phyloP scores from a whole-genome alignment of 1,284 basidiomycete genomes.

The Leccinum glutinopallens region DNA sequence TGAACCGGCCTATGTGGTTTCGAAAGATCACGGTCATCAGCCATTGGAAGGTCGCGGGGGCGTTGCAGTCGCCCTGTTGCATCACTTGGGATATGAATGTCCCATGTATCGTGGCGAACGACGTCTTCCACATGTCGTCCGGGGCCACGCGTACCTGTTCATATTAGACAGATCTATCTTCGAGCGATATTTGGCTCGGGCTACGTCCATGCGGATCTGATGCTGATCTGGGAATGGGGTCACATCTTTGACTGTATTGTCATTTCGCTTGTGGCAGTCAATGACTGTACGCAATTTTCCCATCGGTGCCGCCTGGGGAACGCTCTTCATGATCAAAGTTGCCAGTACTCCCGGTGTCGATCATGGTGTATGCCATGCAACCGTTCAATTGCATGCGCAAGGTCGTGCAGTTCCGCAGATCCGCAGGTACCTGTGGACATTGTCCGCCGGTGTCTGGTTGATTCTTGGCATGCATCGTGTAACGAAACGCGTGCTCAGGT shows the following conservation, averaged over 20 bases:
- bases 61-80: slow-evolving; percentile 40
- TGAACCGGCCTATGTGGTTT: slow-evolving; percentile 30
- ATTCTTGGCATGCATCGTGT: too few relatives aligned
- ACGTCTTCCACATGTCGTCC: slow-evolving; percentile 21
- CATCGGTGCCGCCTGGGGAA: background rate
- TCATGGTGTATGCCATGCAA: background rate
- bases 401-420: too few relatives aligned
- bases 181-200: slow-evolving; percentile 25
- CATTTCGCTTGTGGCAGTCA: slow-evolving; percentile 5
- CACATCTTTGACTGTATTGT: slow-evolving; percentile 33
- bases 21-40: slow-evolving; percentile 38
- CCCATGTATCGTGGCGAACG: slow-evolving; percentile 14
- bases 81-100: slow-evolving; percentile 33
- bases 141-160: slow-evolving; percentile 34
- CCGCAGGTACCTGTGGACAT: too few relatives aligned
- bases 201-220: slow-evolving; percentile 30
- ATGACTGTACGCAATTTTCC: slow-evolving; percentile 3
- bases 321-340: slow-evolving; percentile 2
- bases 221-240: slow-evolving; percentile 39
- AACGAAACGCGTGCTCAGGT: too few relatives aligned
- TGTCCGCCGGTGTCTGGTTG: too few relatives aligned
- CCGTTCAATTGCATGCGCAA: background rate
- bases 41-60: slow-evolving; percentile 36
- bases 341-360: background rate
- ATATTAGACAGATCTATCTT: slow-evolving; percentile 36